Evolutionary conservation across 305 asterid genomes (phyloP).

Genomic region (Salvia sclarea): DNA sequence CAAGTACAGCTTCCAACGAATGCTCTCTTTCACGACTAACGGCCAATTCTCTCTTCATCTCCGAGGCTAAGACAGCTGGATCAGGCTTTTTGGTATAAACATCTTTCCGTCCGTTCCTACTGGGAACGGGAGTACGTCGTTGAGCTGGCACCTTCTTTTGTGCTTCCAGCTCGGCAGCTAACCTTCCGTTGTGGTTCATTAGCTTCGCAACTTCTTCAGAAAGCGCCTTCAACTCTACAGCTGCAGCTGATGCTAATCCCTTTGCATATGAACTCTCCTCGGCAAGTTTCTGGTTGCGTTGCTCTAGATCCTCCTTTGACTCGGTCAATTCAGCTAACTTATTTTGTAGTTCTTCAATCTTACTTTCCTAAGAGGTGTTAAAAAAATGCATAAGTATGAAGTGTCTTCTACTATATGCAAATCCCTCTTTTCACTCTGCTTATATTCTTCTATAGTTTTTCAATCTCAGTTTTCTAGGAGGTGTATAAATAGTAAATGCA

Average conservation of each 20-base stretch:
- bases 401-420: neutral
- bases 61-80: conserved; percentile 47
- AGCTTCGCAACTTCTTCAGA: conserved; percentile 97
- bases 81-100: conserved; percentile 53
- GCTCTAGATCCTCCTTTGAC: conserved; percentile 71
- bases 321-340: conserved; percentile 54
- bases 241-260: conserved; percentile 99
- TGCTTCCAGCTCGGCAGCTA: conserved; percentile 68
- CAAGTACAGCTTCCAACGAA: conserved; percentile 71
- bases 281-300: conserved; percentile 82
- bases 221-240: conserved; percentile 91
- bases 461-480: too few species aligned
- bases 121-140: conserved; percentile 55
- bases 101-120: conserved; percentile 69
- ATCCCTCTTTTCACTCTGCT: too few species aligned
- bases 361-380: conserved; percentile 54
- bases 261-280: conserved; percentile 96
- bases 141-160: conserved; percentile 69
- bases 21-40: conserved; percentile 80
- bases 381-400: conserved; percentile 21
- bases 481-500: neutral
- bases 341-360: conserved; percentile 64
- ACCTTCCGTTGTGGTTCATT: conserved; percentile 83
- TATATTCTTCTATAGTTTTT: too few species aligned
- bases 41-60: conserved; percentile 80